Base-by-base conservation (phyloP, 164 flowering plant genomes). In the Protea cynaroides region DNA sequence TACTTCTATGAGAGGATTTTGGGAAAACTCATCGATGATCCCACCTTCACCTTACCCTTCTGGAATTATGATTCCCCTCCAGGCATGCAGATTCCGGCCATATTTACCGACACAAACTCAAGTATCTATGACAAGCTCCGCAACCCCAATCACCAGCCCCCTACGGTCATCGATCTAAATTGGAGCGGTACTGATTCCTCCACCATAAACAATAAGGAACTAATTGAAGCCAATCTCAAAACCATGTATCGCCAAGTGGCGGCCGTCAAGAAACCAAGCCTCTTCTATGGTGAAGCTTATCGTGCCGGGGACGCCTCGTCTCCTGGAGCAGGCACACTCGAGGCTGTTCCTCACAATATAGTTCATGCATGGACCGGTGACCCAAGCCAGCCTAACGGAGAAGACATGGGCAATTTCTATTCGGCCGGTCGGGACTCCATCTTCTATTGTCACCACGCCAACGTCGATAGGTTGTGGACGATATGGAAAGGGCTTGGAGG, bases 361-460 rank as follows among this genome's bases (percentile, higher is more conserved):
- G 79, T 80, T 18, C 79, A 80, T 29, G 6, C 40, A 0, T 80
- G 83, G 81, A 23, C 68, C 13, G 79, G 83, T 1, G 78, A 77
- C 25, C 46, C 70, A 29, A 78, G 59, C 1, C 84, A 83, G 44
- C 88, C 88, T 0, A 84, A 84, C 55, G 1, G 24, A 0, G 91
- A 86, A 58, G 58, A 88, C 70, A 86, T 86, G 89, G 91, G 89
- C 1, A 83, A 79, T 51, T 86, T 88, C 55, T 86, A 84, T 75
- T 84, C 87, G 0, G 87, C 93, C 0, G 93, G 56, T 0, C 69
- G 89, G 14, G 90, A 84, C 59, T 87, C 93, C 0, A 70, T 86
- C 5, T 88, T 88, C 68, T 86, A 19, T 40, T 69, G 78, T 14
- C 94, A 84, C 58, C 94, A 86, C 43, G 56, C 85, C 0, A 88